Evolutionary conservation across 2,329 filamentous ascomycete species (phyloP).

Genomic region (Phialophora macrospora): DNA sequence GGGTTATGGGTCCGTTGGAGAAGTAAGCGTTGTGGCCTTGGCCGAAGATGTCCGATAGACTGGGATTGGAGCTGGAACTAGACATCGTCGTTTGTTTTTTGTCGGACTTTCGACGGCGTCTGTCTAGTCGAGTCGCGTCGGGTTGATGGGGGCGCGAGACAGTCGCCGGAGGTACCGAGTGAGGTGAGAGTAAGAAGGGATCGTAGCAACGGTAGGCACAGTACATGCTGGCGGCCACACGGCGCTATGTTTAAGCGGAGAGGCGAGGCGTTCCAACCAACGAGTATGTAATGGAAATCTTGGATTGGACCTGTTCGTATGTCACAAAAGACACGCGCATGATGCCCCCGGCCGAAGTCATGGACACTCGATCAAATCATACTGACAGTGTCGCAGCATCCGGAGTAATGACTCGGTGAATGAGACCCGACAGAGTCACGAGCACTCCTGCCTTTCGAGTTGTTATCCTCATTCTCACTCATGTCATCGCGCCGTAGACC

Average conservation of each 20-base stretch:
- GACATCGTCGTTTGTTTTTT: slow-evolving; percentile 8
- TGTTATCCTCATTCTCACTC: too few species aligned
- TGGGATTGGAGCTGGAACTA: neutral
- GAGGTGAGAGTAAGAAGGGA: neutral
- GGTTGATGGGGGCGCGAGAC: neutral
- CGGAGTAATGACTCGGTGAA: too few species aligned
- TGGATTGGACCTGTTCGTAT: too few species aligned
- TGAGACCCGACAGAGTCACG: too few species aligned
- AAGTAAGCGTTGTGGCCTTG: slow-evolving; percentile 29
- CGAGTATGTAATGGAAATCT: too few species aligned
- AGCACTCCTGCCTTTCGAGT: too few species aligned
- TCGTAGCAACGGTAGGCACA: neutral
- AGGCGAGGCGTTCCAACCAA: neutral
- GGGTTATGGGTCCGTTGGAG: slow-evolving; percentile 54
- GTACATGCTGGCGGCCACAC: neutral
- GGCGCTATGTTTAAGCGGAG: neutral
- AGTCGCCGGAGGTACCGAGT: neutral
- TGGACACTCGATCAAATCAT: too few species aligned
- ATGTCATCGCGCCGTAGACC: too few species aligned
- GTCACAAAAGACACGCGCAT: too few species aligned
- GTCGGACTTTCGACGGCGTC: neutral
- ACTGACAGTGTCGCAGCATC: too few species aligned
- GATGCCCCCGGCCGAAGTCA: too few species aligned
- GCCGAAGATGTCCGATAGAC: slow-evolving; percentile 24
- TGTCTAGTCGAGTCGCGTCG: neutral